Percentiles rank a stretch among this genome's conserved stretches.
Evolutionary conservation across 352 stramenopile species (phyloP).

Genomic region (Pythium brachiatum): DNA sequence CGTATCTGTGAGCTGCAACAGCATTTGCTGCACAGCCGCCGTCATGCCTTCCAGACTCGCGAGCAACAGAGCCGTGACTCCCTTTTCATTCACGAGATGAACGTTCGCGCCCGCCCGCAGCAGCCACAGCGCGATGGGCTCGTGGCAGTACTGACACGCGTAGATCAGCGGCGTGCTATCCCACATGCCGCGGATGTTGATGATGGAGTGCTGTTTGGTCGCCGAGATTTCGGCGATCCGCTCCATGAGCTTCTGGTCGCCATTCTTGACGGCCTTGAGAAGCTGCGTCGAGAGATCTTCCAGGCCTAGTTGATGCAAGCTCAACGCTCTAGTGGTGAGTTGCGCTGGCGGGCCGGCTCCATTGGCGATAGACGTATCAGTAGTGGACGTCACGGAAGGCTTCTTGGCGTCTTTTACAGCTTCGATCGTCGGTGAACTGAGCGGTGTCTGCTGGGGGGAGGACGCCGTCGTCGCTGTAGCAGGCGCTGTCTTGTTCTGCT

Average conservation of each 20-base stretch:
- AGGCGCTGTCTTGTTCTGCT: constrained; percentile 21
- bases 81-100: constrained; percentile 59
- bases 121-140: constrained; percentile 54
- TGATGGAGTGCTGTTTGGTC: constrained; percentile 18
- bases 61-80: constrained; percentile 66
- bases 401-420: constrained; percentile 10
- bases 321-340: neutral
- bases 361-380: neutral
- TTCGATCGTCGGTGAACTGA: constrained; percentile 15
- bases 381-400: neutral
- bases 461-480: neutral
- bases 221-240: constrained; percentile 22
- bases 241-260: constrained; percentile 42
- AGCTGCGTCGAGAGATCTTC: constrained; percentile 60
- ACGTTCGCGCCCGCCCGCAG: constrained; percentile 41
- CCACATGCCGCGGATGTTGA: constrained; percentile 81
- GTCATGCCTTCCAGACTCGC: constrained; percentile 66
- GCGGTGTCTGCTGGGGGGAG: neutral
- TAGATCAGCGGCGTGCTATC: constrained; percentile 81
- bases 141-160: constrained; percentile 63
- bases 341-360: constrained; percentile 4
- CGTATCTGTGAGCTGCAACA: constrained; percentile 12
- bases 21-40: constrained; percentile 40
- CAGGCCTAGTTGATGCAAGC: constrained; percentile 25
- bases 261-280: constrained; percentile 65